Conservation (phyloP, 2,329 filamentous ascomycete species). For the Phoma sp. region DNA sequence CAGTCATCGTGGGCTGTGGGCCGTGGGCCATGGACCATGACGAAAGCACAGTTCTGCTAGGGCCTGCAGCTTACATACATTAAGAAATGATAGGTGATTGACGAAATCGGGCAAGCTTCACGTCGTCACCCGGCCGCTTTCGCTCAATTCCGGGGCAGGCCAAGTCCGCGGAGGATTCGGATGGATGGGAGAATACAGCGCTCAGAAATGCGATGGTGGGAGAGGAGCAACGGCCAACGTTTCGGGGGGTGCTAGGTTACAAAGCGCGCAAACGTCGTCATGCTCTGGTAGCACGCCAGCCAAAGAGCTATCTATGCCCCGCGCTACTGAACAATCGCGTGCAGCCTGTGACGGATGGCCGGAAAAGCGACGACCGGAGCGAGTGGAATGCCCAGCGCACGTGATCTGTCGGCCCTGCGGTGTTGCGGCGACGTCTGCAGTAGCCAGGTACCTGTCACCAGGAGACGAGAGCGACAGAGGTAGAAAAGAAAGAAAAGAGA, state of each 20-base stretch:
- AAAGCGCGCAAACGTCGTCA: constrained; percentile 26
- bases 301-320: constrained; percentile 19
- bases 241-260: constrained; percentile 8
- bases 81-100: constrained; percentile 19
- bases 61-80: constrained; percentile 28
- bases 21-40: constrained; percentile 29
- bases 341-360: constrained; percentile 16
- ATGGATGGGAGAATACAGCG: constrained; percentile 1
- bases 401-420: background rate
- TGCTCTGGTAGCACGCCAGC: constrained; percentile 15
- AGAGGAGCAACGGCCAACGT: constrained; percentile 1
- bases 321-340: constrained; percentile 18
- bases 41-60: constrained; percentile 28
- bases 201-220: constrained; percentile 8
- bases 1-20: background rate
- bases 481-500: background rate
- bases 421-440: constrained; percentile 2
- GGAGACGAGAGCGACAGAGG: background rate
- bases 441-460: background rate
- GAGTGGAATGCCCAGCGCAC: background rate
- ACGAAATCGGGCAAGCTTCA: constrained; percentile 22
- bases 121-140: constrained; percentile 17
- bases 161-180: constrained; percentile 18
- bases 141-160: constrained; percentile 9
- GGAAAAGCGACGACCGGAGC: constrained; percentile 6